These are phyloP conservation scores for Talaromyces proteolyticus DNA, from an alignment of 495 filamentous ascomycete genomes.

Conservation along the genomic window DNA sequence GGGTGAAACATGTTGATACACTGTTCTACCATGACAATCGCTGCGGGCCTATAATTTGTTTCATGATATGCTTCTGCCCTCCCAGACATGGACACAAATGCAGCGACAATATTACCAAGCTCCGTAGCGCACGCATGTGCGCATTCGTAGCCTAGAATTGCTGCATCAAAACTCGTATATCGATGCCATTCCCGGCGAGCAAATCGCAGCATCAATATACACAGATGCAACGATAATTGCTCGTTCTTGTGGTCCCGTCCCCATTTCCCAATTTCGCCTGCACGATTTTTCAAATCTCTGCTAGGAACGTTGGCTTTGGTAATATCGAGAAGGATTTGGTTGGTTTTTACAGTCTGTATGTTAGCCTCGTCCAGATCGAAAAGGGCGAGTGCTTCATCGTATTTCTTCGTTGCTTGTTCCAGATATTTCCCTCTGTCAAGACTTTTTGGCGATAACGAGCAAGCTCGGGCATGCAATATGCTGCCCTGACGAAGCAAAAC, in stretches of 20 bases:
- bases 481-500: constrained; percentile 19
- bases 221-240: constrained; percentile 6
- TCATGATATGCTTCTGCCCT: constrained; percentile 12
- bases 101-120: constrained; percentile 10
- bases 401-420: constrained; percentile 8
- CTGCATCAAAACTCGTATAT: constrained; percentile 1
- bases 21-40: constrained; percentile 1
- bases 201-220: constrained; percentile 4
- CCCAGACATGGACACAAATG: constrained; percentile 12
- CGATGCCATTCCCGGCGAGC: constrained; percentile 2
- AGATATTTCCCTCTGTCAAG: constrained; percentile 5
- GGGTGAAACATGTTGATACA: not conserved
- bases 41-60: constrained; percentile 11
- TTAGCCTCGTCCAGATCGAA: constrained; percentile 18
- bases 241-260: constrained; percentile 14
- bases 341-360: constrained; percentile 12
- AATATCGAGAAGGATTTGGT: constrained; percentile 16
- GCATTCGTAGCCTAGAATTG: constrained; percentile 3
- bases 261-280: constrained; percentile 17
- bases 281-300: constrained; percentile 7
- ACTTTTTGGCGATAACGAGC: constrained; percentile 1
- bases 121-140: constrained; percentile 1
- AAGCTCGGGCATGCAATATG: constrained; percentile 13
- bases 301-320: constrained; percentile 7
- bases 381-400: constrained; percentile 9